Evolutionary conservation across 1,284 basidiomycete genomes (phyloP).

Genomic region (Cutaneotrichosporon sp.): DNA sequence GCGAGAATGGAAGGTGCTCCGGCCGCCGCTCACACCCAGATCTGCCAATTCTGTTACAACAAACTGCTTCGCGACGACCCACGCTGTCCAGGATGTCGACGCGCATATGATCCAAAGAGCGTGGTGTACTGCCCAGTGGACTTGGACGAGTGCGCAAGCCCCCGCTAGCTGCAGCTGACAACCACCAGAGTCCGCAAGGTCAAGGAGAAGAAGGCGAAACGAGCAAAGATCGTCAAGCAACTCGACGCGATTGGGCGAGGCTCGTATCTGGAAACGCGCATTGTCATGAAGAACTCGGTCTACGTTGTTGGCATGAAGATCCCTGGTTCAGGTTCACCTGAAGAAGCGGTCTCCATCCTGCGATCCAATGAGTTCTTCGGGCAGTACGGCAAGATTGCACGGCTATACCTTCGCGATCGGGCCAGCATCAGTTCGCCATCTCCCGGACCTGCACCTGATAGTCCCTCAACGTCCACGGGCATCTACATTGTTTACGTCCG

Average conservation of each 20-base stretch:
- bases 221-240: constrained; percentile 94
- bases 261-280: constrained; percentile 85
- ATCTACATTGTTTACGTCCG: constrained; percentile 95
- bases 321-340: constrained; percentile 67
- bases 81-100: constrained; percentile 92
- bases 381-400: constrained; percentile 96
- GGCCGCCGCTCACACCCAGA: constrained; percentile 57
- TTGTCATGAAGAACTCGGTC: constrained; percentile 94
- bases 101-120: constrained; percentile 86
- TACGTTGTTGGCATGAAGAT: constrained; percentile 84
- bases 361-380: constrained; percentile 97
- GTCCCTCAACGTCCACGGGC: constrained; percentile 59
- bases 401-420: constrained; percentile 89
- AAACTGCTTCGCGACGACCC: constrained; percentile 96
- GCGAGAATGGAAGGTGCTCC: neutral
- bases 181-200: constrained; percentile 78
- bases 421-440: constrained; percentile 54
- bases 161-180: constrained; percentile 4
- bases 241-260: constrained; percentile 81
- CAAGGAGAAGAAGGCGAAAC: constrained; percentile 91
- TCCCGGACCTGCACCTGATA: constrained; percentile 47
- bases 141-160: constrained; percentile 79
- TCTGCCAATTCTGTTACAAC: constrained; percentile 99
- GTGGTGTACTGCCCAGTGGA: constrained; percentile 95
- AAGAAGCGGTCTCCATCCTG: constrained; percentile 93